A percentile compares a stretch with the other conserved stretches of the same genome.
Evolutionary conservation across 768 basidiomycete genomes (phyloP).

Genomic region (Lentinula aciculospora): DNA sequence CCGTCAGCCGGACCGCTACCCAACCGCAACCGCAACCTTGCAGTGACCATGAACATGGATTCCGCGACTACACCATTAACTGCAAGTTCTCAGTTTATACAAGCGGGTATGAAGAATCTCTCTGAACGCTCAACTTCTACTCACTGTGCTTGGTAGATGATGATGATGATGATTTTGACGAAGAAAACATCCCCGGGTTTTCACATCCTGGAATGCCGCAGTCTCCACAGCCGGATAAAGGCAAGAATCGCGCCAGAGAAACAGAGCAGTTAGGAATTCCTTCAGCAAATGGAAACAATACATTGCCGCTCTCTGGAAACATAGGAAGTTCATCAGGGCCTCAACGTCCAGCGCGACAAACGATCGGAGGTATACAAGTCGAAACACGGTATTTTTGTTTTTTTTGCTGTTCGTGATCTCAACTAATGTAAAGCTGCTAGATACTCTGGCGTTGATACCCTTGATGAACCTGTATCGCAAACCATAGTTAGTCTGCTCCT

Average conservation of each 20-base stretch:
- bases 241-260: constrained; percentile 61
- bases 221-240: constrained; percentile 50
- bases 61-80: constrained; percentile 45
- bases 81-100: constrained; percentile 72
- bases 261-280: constrained; percentile 48
- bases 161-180: constrained; percentile 80
- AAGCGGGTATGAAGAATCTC: constrained; percentile 49
- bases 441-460: constrained; percentile 79
- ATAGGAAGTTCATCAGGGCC: constrained; percentile 51
- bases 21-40: not conserved
- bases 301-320: constrained; percentile 57
- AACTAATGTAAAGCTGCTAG: constrained; percentile 27
- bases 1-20: not conserved
- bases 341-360: constrained; percentile 45
- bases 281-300: constrained; percentile 19
- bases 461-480: constrained; percentile 85
- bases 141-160: constrained; percentile 40
- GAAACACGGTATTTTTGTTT: constrained; percentile 68
- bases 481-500: constrained; percentile 68
- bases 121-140: constrained; percentile 6
- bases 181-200: constrained; percentile 77
- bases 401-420: not conserved
- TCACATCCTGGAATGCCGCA: constrained; percentile 50
- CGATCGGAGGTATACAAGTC: constrained; percentile 78
- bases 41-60: constrained; percentile 26